Evolutionary conservation across 345 rosid genomes (phyloP), one percentile per base, ranked within the genome.

Genomic region (Arabis alpina): DNA sequence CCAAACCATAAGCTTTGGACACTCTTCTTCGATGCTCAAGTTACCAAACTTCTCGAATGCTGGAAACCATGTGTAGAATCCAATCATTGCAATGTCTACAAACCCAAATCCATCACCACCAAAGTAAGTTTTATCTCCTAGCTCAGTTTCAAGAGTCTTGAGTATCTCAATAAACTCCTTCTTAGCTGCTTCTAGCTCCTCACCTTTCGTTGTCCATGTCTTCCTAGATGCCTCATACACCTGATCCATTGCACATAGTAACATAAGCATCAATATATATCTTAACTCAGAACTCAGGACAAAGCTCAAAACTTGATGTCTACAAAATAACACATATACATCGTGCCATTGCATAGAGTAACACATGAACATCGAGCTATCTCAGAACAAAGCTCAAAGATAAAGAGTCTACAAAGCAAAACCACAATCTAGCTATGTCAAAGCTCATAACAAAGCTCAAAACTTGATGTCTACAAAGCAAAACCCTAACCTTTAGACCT

Each of bases 111-210:
- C 48, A 19, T 73, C 61, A 0, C 77, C 77, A 40, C 47, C 66
- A 23, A 73, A 73, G 72, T 55, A 73, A 30, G 77, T 66, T 0
- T 66, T 73, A 37, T 73, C 77, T 32, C 77, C 77, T 4, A 73
- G 77, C 61, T 73, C 66, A 32, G 72, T 4, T 43, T 73, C 72
- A 66, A 73, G 77, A 23, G 55, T 58, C 77, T 73, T 66, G 48
- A 73, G 67, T 12, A 60, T 1, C 57, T 67, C 78, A 10, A 74
- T 67, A 2, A 60, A 36, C 16, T 67, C 73, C 57, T 74, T 74
- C 68, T 67, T 74, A 2, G 51, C 78, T 15, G 63, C 4, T 13
- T 60, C 73, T 12, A 60, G 78, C 6, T 74, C 73, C 9, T 67
- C 78, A n/a, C 73, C 78, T 5, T 53, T 74, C 1, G 56, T 36